A percentile compares a stretch with the other conserved stretches of the same genome.
phyloP scores from a whole-genome alignment of 1,284 basidiomycete genomes.

The Puccinia coronata region DNA sequence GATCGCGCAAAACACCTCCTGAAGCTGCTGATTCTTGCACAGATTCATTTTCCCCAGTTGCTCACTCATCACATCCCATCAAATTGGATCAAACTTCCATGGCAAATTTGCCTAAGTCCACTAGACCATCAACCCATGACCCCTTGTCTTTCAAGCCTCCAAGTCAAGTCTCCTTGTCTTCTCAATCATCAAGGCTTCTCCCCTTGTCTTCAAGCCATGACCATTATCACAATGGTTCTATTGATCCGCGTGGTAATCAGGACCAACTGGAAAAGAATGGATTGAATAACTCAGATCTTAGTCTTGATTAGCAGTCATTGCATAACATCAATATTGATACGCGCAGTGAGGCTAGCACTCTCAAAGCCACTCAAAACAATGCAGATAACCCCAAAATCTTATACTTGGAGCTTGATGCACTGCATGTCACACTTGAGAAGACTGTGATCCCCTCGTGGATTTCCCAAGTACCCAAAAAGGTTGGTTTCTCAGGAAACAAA shows the following conservation, averaged over 20 bases:
- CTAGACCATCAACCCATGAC: too few species aligned
- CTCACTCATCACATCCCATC: too few species aligned
- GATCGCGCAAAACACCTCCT: not conserved
- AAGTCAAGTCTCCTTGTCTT: too few species aligned
- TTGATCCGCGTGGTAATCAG: not conserved
- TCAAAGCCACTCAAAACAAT: not conserved
- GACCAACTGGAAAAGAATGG: not conserved
- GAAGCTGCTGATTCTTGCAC: not conserved
- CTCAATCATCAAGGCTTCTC: too few species aligned
- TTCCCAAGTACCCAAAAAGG: conserved; percentile 4
- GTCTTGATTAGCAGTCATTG: conserved; percentile 1
- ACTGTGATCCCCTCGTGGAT: conserved; percentile 12
- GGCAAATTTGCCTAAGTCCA: too few species aligned
- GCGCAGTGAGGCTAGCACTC: conserved; percentile 2
- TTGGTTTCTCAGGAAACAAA: not conserved
- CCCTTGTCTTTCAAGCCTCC: too few species aligned
- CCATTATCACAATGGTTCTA: too few species aligned
- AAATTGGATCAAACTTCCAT: too few species aligned
- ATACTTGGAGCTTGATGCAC: conserved; percentile 7
- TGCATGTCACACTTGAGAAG: not conserved
- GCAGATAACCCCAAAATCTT: not conserved
- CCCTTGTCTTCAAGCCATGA: too few species aligned
- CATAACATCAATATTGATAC: not conserved
- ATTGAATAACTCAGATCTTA: not conserved
- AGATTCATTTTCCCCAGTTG: not conserved